These are phyloP conservation scores for Lolium perenne DNA, from an alignment of 176 grass and related monocot genomes.

Conservation along the genomic window DNA sequence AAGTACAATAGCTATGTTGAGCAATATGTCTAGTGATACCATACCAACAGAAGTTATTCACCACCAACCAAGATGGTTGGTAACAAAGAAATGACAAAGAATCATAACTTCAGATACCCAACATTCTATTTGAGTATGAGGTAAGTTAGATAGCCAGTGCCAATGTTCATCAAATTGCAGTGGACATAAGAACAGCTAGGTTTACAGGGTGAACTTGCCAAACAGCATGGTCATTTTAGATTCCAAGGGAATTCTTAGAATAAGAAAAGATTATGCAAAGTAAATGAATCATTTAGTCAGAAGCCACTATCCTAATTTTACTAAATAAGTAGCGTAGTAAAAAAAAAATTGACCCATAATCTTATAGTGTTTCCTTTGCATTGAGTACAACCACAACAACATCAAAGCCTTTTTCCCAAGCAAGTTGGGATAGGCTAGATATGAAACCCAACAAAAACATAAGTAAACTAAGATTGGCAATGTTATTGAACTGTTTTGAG, in stretches of 20 bases:
- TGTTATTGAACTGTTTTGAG: slow-evolving; percentile 19
- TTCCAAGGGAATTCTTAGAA: neutral
- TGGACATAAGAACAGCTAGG: slow-evolving; percentile 1
- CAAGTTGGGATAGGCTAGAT: too few relatives aligned
- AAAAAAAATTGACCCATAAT: neutral
- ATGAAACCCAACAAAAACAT: too few relatives aligned
- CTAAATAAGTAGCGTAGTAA: neutral
- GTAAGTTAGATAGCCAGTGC: slow-evolving; percentile 5
- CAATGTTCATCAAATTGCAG: neutral
- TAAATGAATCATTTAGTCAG: neutral
- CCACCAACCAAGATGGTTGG: slow-evolving; percentile 16
- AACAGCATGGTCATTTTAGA: slow-evolving; percentile 7
- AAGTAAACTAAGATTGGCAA: neutral
- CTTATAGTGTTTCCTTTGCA: slow-evolving; percentile 1
- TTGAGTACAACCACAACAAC: neutral
- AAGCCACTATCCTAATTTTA: slow-evolving; percentile 12
- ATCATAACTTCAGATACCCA: neutral
- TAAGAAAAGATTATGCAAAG: neutral
- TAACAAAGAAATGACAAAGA: slow-evolving; percentile 25
- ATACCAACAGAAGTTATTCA: slow-evolving; percentile 35
- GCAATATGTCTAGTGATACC: slow-evolving; percentile 15
- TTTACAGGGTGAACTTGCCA: slow-evolving; percentile 10
- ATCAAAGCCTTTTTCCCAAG: too few relatives aligned
- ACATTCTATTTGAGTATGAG: neutral
- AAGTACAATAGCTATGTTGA: slow-evolving; percentile 29